phyloP scores from a whole-genome alignment of 352 stramenopile species.

The Globisporangium carolinianum region DNA sequence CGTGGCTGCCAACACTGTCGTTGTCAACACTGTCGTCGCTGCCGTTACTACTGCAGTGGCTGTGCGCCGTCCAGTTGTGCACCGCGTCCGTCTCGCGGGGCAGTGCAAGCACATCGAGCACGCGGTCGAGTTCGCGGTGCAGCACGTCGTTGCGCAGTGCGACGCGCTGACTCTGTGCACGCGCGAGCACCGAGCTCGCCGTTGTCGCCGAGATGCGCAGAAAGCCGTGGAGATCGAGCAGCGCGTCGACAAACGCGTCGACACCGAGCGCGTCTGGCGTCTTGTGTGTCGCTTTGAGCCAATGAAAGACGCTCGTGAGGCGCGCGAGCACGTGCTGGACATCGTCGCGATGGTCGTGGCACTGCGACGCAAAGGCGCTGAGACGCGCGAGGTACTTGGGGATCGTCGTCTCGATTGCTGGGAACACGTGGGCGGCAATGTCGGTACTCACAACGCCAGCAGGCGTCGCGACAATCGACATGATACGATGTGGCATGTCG shows the following conservation, averaged over 20 bases:
- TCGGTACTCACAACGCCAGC: neutral
- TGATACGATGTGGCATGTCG: neutral
- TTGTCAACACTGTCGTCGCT: neutral
- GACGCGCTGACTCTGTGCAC: slow-evolving; percentile 2
- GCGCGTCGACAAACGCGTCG: neutral
- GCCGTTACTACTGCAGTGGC: neutral
- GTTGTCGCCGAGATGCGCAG: neutral
- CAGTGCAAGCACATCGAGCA: neutral
- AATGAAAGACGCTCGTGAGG: neutral
- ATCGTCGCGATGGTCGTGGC: neutral
- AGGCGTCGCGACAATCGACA: neutral
- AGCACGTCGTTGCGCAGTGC: neutral
- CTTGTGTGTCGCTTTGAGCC: neutral
- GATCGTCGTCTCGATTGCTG: neutral
- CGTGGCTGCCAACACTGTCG: neutral
- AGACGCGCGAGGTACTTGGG: neutral
- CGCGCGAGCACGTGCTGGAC: neutral
- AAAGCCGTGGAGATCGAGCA: slow-evolving; percentile 1
- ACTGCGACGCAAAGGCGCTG: neutral
- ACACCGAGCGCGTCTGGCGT: neutral
- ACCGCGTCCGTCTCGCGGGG: neutral
- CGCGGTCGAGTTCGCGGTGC: slow-evolving; percentile 2
- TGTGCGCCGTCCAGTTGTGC: neutral
- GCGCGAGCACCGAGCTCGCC: neutral
- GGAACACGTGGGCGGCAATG: neutral